Base-by-base conservation (phyloP, 164 flowering plant genomes). In the Santalum album region DNA sequence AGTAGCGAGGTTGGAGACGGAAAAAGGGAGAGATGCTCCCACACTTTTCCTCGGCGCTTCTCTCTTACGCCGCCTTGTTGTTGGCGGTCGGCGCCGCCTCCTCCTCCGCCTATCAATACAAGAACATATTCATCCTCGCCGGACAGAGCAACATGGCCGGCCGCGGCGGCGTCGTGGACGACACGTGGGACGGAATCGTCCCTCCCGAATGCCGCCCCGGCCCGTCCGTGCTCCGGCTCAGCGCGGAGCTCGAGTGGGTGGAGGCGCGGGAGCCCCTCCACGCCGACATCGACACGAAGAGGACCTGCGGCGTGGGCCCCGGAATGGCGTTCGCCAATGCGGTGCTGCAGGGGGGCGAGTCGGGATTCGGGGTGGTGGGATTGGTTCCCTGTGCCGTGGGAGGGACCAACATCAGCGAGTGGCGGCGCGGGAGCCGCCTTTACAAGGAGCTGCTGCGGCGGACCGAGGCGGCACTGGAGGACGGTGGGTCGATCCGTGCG, bases 121-220 rank as follows among this genome's bases (percentile, higher is more conserved):
- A 63, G 34, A 69, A 67, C 67, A 67, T 83, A 17, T 61, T 83
- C 36, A 49, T 83, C 38, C 64, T 80, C 0, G 86, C 86, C 52
- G 95, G 95, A 12, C 95, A 87, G 66, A 87, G 95, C 73, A 87
- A 87, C 74, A 84, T 87, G 90, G 72, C 90, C 46, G 95, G 95
- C 7, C 68, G 90, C 21, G 90, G 90, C 1, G 89, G 90, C 9
- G 86, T 87, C 0, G 14, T 50, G 0, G 62, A 72, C 57, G 55
- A 48, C 45, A 66, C 60, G 23, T 84, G 95, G 95, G 83, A 87
- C 58, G 65, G 87, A 6, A 2, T 77, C 17, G 69, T 84, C 18
- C 95, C 95, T 1, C 70, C 62, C 1, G 69, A 84, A 48, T 74
- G 75, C 66, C 59, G 50, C 2, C 69, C 85, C 40, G 73, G 62